phyloP scores from a whole-genome alignment of 139 green algal genomes.

The Micractinium sp. region DNA sequence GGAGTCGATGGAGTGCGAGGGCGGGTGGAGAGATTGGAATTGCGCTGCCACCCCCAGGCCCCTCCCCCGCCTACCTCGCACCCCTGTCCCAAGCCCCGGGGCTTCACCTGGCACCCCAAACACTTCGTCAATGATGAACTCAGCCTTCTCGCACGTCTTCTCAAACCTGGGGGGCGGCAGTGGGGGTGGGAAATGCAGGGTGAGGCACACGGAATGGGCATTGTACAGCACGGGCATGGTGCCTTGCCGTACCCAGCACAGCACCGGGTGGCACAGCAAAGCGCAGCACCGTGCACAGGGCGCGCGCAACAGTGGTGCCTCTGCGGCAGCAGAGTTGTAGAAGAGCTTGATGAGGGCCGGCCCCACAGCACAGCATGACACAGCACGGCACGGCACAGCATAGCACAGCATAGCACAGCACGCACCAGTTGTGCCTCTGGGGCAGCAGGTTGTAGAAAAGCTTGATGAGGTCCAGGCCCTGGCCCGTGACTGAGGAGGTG shows the following conservation, averaged over 20 bases:
- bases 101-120: slow-evolving; percentile 76
- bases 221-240: too few relatives aligned
- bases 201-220: not conserved
- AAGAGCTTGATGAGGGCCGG: too few relatives aligned
- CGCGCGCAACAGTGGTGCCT: too few relatives aligned
- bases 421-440: slow-evolving; percentile 79
- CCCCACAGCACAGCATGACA: too few relatives aligned
- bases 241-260: too few relatives aligned
- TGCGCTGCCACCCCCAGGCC: too few relatives aligned
- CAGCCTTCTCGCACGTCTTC: slow-evolving; percentile 27
- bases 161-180: not conserved
- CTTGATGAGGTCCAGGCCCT: slow-evolving; percentile 84
- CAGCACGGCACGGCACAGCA: not conserved
- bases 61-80: not conserved
- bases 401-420: not conserved
- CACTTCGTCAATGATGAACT: slow-evolving; percentile 94
- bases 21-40: too few relatives aligned
- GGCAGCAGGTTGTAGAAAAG: slow-evolving; percentile 92
- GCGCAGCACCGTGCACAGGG: too few relatives aligned
- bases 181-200: not conserved
- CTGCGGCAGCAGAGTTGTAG: too few relatives aligned
- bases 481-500: slow-evolving; percentile 83
- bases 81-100: not conserved
- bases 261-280: not conserved
- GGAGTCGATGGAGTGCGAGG: not conserved